These are phyloP conservation scores for Smallanthus sonchifolius DNA, from an alignment of 129 eudicot genomes.

Conservation along the genomic window DNA sequence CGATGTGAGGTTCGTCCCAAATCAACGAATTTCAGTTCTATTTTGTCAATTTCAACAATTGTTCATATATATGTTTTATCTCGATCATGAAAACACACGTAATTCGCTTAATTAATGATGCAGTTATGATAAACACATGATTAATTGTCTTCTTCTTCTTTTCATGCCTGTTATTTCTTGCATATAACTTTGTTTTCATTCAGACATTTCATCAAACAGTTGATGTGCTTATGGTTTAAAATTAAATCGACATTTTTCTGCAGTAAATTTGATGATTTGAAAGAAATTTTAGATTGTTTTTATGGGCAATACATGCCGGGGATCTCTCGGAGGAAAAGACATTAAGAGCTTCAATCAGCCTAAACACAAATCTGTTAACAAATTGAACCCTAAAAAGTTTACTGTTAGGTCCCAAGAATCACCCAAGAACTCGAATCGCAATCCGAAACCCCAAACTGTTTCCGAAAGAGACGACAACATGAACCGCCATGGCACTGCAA, in stretches of 20 bases:
- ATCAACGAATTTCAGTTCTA: constrained; percentile 2
- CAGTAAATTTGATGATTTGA: constrained; percentile 22
- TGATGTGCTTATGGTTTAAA: not conserved
- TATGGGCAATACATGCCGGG: constrained; percentile 99
- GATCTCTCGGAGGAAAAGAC: constrained; percentile 60
- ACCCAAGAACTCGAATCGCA: not conserved
- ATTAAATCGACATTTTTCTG: constrained; percentile 1
- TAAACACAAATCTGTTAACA: constrained; percentile 23
- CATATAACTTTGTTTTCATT: not conserved
- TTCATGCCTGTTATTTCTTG: not conserved
- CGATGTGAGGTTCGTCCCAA: constrained; percentile 21
- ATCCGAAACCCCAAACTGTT: constrained; percentile 19
- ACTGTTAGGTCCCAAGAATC: constrained; percentile 1
- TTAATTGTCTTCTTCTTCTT: not conserved
- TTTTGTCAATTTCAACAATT: constrained; percentile 15
- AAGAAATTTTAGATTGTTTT: constrained; percentile 39
- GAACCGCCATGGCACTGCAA: constrained; percentile 40
- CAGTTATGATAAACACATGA: not conserved
- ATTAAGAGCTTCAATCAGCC: constrained; percentile 18
- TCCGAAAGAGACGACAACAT: constrained; percentile 40
- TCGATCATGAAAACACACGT: not conserved
- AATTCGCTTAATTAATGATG: not conserved
- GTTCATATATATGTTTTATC: constrained; percentile 13
- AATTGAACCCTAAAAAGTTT: constrained; percentile 13
- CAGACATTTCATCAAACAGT: not conserved